Base-by-base conservation (phyloP, 768 basidiomycete species). In the Paxillus rubicundulus region DNA sequence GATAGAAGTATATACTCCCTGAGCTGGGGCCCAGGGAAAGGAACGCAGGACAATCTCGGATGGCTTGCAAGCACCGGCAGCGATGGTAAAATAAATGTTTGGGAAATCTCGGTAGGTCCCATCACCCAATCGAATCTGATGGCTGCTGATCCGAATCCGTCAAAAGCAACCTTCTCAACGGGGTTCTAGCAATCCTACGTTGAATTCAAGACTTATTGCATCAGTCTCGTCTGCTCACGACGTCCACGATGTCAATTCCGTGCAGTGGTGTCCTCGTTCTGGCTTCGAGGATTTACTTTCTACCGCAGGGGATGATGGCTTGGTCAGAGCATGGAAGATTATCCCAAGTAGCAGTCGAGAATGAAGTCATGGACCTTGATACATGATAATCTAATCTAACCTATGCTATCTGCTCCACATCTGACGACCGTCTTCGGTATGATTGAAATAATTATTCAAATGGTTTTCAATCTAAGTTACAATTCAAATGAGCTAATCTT, bases 31-130 rank as follows among this genome's bases (percentile, higher is more conserved):
- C 51, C 55, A 18, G 79, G 84, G 8, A 65, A 68, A 40, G 65
- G 70, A 4, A 59, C 55, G 52, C 56, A 56, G 33, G 61, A 67
- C 10, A 66, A 68, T 42, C 68, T 94, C 4, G 96, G 96, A 1
- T 87, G 93, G 82, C 66, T 98, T 10, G 92, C 91, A 0, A 90
- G 85, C 50, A 83, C 82, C 2, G 92, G 92, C 0, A 84, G 92
- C 0, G 97, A 99, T 65, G 97, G 95, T 1, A 74, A 72, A 41
- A 78, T 98, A 38, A 80, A 87, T 24, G 72, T 98, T 6, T 96
- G 90, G 87, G 83, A 89, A 54, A 70, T 98, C 30, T 72, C 70
- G 54, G 88, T 86, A 58, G 34, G 79, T 67, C 9, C 16, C 20
- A 20, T 7, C 27, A 13, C 43, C 14, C 2, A 52, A 34, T 21